phyloP scores from a whole-genome alignment of 257 asterid genomes.

The Haberlea rhodopensis region DNA sequence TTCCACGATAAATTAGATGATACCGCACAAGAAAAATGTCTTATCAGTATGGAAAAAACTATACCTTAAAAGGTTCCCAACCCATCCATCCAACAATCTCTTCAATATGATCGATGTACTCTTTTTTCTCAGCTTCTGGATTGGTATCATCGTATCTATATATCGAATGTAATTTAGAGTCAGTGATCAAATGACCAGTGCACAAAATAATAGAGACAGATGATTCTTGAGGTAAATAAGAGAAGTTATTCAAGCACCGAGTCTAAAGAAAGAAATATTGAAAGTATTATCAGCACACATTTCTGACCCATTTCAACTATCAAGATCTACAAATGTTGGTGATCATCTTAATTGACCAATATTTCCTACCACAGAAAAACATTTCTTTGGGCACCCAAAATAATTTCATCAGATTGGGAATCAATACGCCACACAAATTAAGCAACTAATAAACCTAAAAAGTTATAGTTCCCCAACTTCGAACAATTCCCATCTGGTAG shows the following conservation, averaged over 20 bases:
- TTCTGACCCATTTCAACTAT: background rate
- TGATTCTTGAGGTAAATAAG: slow-evolving; percentile 13
- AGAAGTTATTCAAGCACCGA: slow-evolving; percentile 9
- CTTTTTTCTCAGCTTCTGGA: slow-evolving; percentile 96
- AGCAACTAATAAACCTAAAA: too few relatives aligned
- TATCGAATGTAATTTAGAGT: slow-evolving; percentile 16
- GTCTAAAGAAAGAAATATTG: background rate
- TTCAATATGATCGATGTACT: slow-evolving; percentile 83
- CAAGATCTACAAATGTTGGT: slow-evolving; percentile 1
- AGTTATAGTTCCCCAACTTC: too few relatives aligned
- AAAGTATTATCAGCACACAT: background rate
- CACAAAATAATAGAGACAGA: background rate
- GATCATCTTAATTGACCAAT: background rate
- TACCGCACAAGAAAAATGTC: slow-evolving; percentile 1
- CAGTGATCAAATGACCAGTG: background rate
- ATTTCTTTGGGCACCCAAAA: background rate
- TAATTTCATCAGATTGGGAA: too few relatives aligned
- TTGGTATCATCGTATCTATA: slow-evolving; percentile 91
- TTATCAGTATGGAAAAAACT: slow-evolving; percentile 9
- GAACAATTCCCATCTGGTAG: too few relatives aligned
- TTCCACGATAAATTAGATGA: slow-evolving; percentile 22
- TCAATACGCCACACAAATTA: too few relatives aligned
- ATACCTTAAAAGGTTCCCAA: slow-evolving; percentile 94
- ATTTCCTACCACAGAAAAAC: background rate
- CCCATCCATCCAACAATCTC: slow-evolving; percentile 99